These are phyloP conservation scores for Russula griseocarnosa DNA, from an alignment of 768 basidiomycete species.

Conservation along the genomic window DNA sequence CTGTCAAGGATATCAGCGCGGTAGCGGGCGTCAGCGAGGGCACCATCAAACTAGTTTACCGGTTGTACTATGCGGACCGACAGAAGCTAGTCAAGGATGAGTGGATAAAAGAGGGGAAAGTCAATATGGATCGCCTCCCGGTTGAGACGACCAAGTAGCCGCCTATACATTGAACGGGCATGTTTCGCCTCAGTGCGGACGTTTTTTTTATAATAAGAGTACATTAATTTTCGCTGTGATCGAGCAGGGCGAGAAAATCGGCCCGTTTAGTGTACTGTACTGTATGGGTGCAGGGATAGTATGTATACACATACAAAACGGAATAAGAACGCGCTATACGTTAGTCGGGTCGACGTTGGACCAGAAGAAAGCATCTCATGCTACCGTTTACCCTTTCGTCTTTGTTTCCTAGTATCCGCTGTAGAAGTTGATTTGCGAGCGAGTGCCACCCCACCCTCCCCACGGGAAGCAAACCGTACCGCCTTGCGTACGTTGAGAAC, in stretches of 20 bases:
- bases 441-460: conserved; percentile 23
- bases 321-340: too few relatives aligned
- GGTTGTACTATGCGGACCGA: conserved; percentile 66
- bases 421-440: conserved; percentile 17
- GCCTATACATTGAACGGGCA: background rate
- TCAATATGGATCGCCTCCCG: conserved; percentile 43
- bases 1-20: conserved; percentile 78
- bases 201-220: too few relatives aligned
- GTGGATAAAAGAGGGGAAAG: conserved; percentile 80
- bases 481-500: conserved; percentile 29
- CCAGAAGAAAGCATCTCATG: too few relatives aligned
- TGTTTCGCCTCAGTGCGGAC: too few relatives aligned
- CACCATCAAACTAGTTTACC: conserved; percentile 89
- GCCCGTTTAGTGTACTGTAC: too few relatives aligned
- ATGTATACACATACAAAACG: too few relatives aligned
- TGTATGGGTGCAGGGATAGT: too few relatives aligned
- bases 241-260: too few relatives aligned
- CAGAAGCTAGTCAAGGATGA: conserved; percentile 80
- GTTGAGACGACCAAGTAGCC: conserved; percentile 31
- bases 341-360: too few relatives aligned
- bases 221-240: too few relatives aligned
- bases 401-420: background rate
- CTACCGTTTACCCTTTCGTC: background rate
- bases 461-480: conserved; percentile 27
- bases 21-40: conserved; percentile 95